These are phyloP conservation scores for Eragrostis tef DNA, from an alignment of 202 grass and related monocot genomes.

Conservation along the genomic window DNA sequence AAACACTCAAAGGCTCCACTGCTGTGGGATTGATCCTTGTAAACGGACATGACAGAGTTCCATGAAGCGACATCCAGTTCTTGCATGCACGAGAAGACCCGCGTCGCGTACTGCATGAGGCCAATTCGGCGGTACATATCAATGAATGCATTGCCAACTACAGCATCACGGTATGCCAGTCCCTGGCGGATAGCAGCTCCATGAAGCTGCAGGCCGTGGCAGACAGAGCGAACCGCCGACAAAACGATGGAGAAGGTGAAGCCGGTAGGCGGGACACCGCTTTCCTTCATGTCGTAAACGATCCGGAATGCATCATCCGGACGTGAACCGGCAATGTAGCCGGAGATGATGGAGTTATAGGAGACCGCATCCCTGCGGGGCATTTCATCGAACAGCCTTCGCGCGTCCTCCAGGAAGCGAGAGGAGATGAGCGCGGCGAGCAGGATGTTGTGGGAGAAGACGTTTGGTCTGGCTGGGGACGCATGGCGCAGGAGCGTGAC, in stretches of 20 bases:
- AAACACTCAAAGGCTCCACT: constrained; percentile 60
- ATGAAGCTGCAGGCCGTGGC: constrained; percentile 61
- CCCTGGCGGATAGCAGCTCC: constrained; percentile 51
- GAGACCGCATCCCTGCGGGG: constrained; percentile 56
- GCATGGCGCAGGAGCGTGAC: constrained; percentile 52
- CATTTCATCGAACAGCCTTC: constrained; percentile 72
- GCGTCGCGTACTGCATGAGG: constrained; percentile 48
- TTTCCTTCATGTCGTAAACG: constrained; percentile 52
- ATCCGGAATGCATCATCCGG: constrained; percentile 42
- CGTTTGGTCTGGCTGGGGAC: constrained; percentile 43
- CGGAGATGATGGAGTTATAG: constrained; percentile 74
- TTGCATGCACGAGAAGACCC: constrained; percentile 59
- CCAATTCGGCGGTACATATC: constrained; percentile 75
- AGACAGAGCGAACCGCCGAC: constrained; percentile 39
- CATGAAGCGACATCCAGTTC: constrained; percentile 67
- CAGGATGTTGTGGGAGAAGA: constrained; percentile 73
- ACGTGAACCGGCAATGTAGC: constrained; percentile 46
- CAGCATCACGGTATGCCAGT: constrained; percentile 39
- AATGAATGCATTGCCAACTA: constrained; percentile 68
- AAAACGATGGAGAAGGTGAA: constrained; percentile 82
- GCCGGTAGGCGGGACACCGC: constrained; percentile 56
- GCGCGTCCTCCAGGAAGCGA: constrained; percentile 45
- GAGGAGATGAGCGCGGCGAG: constrained; percentile 41
- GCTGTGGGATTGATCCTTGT: constrained; percentile 51
- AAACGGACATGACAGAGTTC: constrained; percentile 73